Conservation (phyloP, 2,329 filamentous ascomycete genomes). For the Botrytis fragariae region DNA sequence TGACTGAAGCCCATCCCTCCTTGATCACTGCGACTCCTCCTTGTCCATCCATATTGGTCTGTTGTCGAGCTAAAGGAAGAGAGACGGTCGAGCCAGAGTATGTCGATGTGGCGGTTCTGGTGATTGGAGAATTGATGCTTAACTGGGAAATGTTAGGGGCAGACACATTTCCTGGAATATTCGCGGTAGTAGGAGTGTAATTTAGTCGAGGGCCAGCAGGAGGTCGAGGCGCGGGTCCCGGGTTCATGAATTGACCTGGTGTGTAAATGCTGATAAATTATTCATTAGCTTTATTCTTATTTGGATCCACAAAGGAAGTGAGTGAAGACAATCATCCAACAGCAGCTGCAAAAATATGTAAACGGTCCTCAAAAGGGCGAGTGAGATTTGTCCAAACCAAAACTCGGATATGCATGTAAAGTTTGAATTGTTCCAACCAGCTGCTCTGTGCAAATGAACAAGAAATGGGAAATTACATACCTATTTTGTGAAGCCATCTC, state of each 20-base stretch:
- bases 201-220: constrained; percentile 79
- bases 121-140: constrained; percentile 57
- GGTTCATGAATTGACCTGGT: constrained; percentile 84
- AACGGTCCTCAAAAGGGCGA: background rate
- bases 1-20: constrained; percentile 79
- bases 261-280: constrained; percentile 51
- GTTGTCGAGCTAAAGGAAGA: constrained; percentile 64
- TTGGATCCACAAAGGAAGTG: constrained; percentile 16
- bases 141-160: constrained; percentile 67
- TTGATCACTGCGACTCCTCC: constrained; percentile 73
- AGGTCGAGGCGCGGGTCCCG: constrained; percentile 87
- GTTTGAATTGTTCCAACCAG: constrained; percentile 12
- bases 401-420: background rate
- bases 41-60: constrained; percentile 54
- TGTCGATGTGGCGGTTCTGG: constrained; percentile 62
- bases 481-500: constrained; percentile 39
- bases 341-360: background rate
- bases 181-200: constrained; percentile 70
- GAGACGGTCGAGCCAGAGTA: constrained; percentile 72
- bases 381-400: background rate
- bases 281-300: constrained; percentile 12
- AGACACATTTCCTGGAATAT: constrained; percentile 74
- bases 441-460: constrained; percentile 27
- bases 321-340: constrained; percentile 15
- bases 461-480: constrained; percentile 28